A percentile compares a stretch with the other conserved stretches of the same genome.
Conservation (phyloP, 495 filamentous ascomycete genomes). For the Rostrohypoxylon terebratum region DNA sequence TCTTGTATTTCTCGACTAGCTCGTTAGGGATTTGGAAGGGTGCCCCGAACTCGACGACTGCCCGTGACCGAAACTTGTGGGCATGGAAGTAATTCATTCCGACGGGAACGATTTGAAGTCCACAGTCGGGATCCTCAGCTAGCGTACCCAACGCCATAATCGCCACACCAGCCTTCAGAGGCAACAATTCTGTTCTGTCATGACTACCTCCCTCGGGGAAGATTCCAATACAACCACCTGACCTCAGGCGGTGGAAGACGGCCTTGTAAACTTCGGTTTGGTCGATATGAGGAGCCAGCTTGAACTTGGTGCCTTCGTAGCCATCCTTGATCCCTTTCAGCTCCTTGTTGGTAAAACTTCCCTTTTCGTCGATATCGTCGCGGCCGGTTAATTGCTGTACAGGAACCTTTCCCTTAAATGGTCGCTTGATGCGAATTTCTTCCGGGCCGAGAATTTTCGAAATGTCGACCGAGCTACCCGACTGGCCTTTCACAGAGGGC, state of each 20-base stretch:
- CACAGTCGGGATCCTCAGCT: constrained; percentile 87
- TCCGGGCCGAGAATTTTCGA: constrained; percentile 80
- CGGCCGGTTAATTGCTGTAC: constrained; percentile 83
- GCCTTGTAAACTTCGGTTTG: constrained; percentile 93
- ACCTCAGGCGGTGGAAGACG: constrained; percentile 83
- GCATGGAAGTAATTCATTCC: constrained; percentile 99
- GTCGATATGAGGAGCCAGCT: constrained; percentile 92
- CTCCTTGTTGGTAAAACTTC: constrained; percentile 59
- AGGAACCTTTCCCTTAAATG: constrained; percentile 77
- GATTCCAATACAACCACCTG: constrained; percentile 92
- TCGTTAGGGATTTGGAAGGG: constrained; percentile 85
- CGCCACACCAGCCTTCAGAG: constrained; percentile 96
- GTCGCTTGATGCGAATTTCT: constrained; percentile 86
- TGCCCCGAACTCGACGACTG: constrained; percentile 94
- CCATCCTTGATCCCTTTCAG: constrained; percentile 65
- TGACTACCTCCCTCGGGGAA: constrained; percentile 99
- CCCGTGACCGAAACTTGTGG: constrained; percentile 97
- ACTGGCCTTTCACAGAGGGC: constrained; percentile 80
- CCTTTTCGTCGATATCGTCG: constrained; percentile 72
- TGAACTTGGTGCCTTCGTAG: constrained; percentile 84
- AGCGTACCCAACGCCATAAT: constrained; percentile 97
- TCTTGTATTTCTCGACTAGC: constrained; percentile 86
- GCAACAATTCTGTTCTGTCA: constrained; percentile 91
- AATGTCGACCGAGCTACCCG: constrained; percentile 81
- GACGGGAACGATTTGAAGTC: constrained; percentile 98